Evolutionary conservation across 352 stramenopile species (phyloP).

Genomic region (Globisporangium okanoganense): DNA sequence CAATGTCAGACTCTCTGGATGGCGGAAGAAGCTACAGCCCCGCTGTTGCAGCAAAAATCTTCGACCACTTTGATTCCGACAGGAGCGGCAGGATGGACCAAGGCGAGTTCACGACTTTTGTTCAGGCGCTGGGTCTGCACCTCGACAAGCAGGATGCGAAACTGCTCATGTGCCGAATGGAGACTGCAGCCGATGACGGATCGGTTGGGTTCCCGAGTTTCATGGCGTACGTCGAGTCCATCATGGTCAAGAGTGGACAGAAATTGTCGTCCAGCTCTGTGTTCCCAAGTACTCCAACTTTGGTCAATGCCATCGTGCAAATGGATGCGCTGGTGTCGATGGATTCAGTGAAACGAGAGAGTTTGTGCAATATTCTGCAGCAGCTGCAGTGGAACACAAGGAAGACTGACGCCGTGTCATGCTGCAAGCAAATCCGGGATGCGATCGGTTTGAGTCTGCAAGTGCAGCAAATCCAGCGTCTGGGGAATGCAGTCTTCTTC

Average conservation of each 20-base stretch:
- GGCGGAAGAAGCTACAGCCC: slow-evolving; percentile 16
- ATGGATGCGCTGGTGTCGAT: slow-evolving; percentile 14
- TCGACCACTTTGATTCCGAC: slow-evolving; percentile 51
- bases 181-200: slow-evolving; percentile 14
- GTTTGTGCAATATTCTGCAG: slow-evolving; percentile 35
- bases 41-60: slow-evolving; percentile 30
- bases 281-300: background rate
- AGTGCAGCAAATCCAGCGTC: slow-evolving; percentile 28
- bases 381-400: slow-evolving; percentile 45
- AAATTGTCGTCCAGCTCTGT: background rate
- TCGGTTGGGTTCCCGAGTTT: slow-evolving; percentile 27
- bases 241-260: slow-evolving; percentile 2
- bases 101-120: slow-evolving; percentile 43
- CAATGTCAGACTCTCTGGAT: slow-evolving; percentile 16
- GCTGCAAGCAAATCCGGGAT: slow-evolving; percentile 28
- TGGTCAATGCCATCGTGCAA: slow-evolving; percentile 20
- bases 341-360: slow-evolving; percentile 17
- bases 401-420: slow-evolving; percentile 17
- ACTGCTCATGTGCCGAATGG: slow-evolving; percentile 49
- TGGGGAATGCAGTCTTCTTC: slow-evolving; percentile 42
- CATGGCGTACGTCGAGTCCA: slow-evolving; percentile 21
- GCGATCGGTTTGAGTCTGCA: slow-evolving; percentile 22
- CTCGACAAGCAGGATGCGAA: slow-evolving; percentile 27
- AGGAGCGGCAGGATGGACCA: slow-evolving; percentile 52
- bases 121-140: slow-evolving; percentile 41